Conservation (phyloP, 2,329 filamentous ascomycete genomes). For the Penicillium sp. region DNA sequence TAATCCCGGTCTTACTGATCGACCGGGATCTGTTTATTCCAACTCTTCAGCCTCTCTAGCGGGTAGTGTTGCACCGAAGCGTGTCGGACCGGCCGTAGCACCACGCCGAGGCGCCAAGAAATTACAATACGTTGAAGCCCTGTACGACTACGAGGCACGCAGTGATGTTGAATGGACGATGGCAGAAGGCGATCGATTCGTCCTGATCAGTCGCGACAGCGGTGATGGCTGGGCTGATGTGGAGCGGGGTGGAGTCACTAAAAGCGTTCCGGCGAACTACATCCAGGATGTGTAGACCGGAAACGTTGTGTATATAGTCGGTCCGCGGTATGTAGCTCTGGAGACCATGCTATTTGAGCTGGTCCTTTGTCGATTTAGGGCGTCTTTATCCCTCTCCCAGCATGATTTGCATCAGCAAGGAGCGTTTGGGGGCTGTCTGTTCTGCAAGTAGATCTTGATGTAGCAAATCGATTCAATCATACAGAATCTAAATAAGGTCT, state of each 20-base stretch:
- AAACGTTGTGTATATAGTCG: slow-evolving; percentile 6
- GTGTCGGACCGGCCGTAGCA: slow-evolving; percentile 86
- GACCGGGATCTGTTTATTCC: slow-evolving; percentile 71
- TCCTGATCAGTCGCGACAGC: slow-evolving; percentile 77
- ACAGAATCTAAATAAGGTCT: neutral
- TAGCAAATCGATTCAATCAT: neutral
- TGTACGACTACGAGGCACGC: slow-evolving; percentile 87
- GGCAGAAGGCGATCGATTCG: slow-evolving; percentile 83
- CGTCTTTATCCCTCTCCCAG: slow-evolving; percentile 8
- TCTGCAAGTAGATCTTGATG: neutral
- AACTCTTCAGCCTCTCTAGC: slow-evolving; percentile 66
- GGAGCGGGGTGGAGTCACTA: slow-evolving; percentile 78
- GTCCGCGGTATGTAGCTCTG: neutral
- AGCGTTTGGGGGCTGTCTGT: slow-evolving; percentile 14
- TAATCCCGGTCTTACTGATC: slow-evolving; percentile 39
- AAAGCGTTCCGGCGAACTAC: slow-evolving; percentile 91
- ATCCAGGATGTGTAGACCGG: slow-evolving; percentile 62
- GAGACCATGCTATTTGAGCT: neutral
- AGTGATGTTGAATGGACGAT: slow-evolving; percentile 86
- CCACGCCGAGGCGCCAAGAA: slow-evolving; percentile 89
- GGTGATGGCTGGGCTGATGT: slow-evolving; percentile 98
- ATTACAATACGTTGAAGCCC: slow-evolving; percentile 81
- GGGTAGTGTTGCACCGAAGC: slow-evolving; percentile 58
- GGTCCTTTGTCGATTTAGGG: slow-evolving; percentile 5
- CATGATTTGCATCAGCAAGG: slow-evolving; percentile 21